phyloP scores from a whole-genome alignment of 2,329 filamentous ascomycete genomes.

The Talaromyces sp. region DNA sequence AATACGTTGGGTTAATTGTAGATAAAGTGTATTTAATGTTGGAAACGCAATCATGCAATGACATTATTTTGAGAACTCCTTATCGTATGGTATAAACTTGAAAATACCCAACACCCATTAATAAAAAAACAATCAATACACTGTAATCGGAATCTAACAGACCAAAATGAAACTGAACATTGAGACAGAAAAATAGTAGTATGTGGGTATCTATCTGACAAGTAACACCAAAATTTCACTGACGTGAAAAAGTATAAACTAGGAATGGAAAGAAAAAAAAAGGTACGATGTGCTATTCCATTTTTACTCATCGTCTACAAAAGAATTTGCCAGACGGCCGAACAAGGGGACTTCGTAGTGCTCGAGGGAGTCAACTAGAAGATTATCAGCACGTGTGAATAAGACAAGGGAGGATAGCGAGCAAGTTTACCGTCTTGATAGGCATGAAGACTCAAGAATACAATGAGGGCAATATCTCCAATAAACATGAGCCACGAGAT shows the following conservation, averaged over 20 bases:
- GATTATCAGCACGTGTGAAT: neutral
- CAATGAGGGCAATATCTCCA: constrained; percentile 71
- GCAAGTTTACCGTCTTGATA: constrained; percentile 67
- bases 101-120: too few species aligned
- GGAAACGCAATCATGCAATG: neutral
- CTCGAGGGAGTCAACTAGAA: constrained; percentile 56
- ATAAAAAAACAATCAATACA: too few species aligned
- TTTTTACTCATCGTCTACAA: constrained; percentile 76
- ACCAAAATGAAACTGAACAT: neutral
- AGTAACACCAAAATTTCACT: neutral
- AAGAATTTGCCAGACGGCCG: constrained; percentile 77
- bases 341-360: constrained; percentile 85
- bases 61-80: too few species aligned
- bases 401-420: neutral
- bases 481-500: constrained; percentile 80
- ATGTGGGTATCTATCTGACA: neutral
- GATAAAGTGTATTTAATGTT: neutral
- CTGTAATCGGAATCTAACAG: too few species aligned
- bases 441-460: constrained; percentile 69
- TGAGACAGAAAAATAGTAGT: neutral
- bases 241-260: neutral
- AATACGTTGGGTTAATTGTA: neutral
- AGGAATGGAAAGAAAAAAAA: neutral
- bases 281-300: neutral
- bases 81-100: neutral